Conservation (phyloP, 2,329 filamentous ascomycete species). For the Ophiostoma tasmaniense region DNA sequence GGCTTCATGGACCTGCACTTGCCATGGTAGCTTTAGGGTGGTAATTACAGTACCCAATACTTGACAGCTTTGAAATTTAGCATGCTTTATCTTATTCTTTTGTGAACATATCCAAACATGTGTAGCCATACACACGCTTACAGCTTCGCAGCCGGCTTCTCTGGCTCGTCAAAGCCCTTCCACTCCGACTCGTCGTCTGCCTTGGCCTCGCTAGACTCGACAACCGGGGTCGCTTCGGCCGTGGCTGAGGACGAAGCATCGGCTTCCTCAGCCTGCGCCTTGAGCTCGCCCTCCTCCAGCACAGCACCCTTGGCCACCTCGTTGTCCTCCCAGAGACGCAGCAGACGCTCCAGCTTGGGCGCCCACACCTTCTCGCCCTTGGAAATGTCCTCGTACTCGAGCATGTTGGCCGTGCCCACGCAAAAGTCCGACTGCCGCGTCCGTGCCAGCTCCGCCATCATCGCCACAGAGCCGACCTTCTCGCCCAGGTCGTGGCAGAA, state of each 20-base stretch:
- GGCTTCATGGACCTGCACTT: not conserved
- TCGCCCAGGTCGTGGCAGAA: conserved; percentile 86
- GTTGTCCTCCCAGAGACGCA: conserved; percentile 31
- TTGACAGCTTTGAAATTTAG: too few relatives aligned
- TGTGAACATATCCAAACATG: not conserved
- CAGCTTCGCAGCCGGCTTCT: not conserved
- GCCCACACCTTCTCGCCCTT: conserved; percentile 77
- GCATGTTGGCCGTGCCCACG: conserved; percentile 58
- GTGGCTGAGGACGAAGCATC: not conserved
- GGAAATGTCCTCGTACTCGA: conserved; percentile 69
- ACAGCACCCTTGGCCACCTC: conserved; percentile 12
- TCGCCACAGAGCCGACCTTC: conserved; percentile 68
- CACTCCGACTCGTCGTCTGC: not conserved
- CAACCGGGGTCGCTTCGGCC: not conserved
- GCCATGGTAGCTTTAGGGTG: not conserved
- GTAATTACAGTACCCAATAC: not conserved
- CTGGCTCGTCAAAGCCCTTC: not conserved
- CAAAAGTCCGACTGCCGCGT: conserved; percentile 74
- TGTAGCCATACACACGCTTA: not conserved
- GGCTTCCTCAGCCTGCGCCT: not conserved
- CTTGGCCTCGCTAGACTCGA: not conserved
- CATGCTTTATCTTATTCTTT: not conserved
- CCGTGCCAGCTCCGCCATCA: conserved; percentile 79
- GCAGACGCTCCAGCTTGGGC: conserved; percentile 56
- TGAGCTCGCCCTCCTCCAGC: not conserved